Conservation (phyloP, 306 rosid species). For the Pachyrhizus erosus region DNA sequence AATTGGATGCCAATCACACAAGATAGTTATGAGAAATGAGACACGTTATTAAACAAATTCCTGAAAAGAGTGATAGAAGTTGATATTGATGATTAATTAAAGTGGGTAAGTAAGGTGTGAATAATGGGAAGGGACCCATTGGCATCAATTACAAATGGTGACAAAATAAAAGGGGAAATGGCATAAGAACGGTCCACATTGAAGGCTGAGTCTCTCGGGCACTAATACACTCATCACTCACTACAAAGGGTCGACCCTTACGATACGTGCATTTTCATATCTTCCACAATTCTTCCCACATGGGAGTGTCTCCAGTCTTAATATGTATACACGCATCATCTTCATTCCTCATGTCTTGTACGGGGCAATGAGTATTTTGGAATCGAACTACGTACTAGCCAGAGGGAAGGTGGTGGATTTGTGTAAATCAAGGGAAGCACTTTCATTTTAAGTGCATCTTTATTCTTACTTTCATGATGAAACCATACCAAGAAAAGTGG, state of each 20-base stretch:
- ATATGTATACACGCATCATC: neutral
- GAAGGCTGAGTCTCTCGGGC: slow-evolving; percentile 3
- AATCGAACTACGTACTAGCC: neutral
- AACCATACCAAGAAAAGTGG: neutral
- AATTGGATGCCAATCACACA: slow-evolving; percentile 27
- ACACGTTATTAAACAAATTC: neutral
- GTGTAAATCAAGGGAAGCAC: neutral
- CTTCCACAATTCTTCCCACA: slow-evolving; percentile 46
- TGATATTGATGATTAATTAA: slow-evolving; percentile 39
- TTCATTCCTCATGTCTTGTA: slow-evolving; percentile 12
- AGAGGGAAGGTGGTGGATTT: neutral
- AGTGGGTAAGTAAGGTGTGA: slow-evolving; percentile 36
- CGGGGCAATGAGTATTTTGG: neutral
- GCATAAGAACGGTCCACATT: slow-evolving; percentile 41
- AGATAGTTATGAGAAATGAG: slow-evolving; percentile 23
- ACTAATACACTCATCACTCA: slow-evolving; percentile 45
- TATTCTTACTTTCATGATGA: neutral
- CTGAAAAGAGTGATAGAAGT: slow-evolving; percentile 17
- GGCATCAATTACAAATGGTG: slow-evolving; percentile 28
- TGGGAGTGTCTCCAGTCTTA: slow-evolving; percentile 40
- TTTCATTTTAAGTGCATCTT: neutral
- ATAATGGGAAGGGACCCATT: slow-evolving; percentile 18
- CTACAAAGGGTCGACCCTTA: slow-evolving; percentile 64
- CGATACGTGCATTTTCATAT: slow-evolving; percentile 40
- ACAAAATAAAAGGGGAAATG: slow-evolving; percentile 37